phyloP scores from a whole-genome alignment of 305 asterid species.

The Lippia alba region DNA sequence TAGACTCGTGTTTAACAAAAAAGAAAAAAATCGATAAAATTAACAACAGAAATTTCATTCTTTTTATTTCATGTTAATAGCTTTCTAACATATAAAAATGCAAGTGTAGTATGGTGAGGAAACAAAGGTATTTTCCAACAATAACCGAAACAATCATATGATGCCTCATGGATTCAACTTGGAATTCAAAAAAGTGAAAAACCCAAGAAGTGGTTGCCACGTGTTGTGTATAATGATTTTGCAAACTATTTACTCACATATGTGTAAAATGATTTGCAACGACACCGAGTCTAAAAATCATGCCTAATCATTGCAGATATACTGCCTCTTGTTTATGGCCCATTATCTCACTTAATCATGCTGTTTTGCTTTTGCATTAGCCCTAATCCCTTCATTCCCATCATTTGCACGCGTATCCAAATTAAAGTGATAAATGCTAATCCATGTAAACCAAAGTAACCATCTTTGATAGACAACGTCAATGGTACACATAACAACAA shows the following conservation, averaged over 20 bases:
- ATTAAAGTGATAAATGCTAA: no score
- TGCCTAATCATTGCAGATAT: conserved; percentile 46
- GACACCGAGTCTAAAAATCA: no score
- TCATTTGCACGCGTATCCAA: neutral
- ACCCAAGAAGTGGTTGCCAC: conserved; percentile 37
- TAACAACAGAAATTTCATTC: no score
- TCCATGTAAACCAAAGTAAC: neutral
- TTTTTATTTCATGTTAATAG: neutral
- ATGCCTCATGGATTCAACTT: conserved; percentile 40
- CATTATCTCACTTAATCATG: conserved; percentile 8
- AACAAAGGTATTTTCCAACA: neutral
- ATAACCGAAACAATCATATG: conserved; percentile 24
- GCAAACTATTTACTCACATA: conserved; percentile 31
- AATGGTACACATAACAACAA: neutral
- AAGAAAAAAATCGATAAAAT: no score
- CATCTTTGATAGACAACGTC: conserved; percentile 23
- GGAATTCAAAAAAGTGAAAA: conserved; percentile 47
- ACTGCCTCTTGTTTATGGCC: neutral
- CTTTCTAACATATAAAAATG: neutral
- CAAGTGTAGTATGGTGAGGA: conserved; percentile 9
- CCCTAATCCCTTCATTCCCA: neutral
- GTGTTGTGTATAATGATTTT: conserved; percentile 41
- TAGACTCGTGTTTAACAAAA: no score
- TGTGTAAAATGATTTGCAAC: conserved; percentile 37
- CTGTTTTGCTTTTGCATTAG: neutral